Evolutionary conservation across 257 asterid species (phyloP).

Genomic region (Solanum stenotomum): DNA sequence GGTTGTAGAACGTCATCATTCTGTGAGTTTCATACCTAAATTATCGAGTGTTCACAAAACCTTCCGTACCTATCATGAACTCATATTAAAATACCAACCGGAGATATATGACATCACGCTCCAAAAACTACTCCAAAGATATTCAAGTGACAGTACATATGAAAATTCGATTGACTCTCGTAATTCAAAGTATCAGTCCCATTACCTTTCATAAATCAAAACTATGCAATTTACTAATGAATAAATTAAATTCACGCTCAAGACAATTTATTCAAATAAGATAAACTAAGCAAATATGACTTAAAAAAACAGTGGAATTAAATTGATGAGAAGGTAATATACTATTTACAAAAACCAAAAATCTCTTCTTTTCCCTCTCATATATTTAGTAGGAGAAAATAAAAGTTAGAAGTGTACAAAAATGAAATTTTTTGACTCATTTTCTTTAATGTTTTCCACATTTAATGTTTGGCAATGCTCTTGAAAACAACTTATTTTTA

Average conservation of each 20-base stretch:
- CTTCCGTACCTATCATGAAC: background rate
- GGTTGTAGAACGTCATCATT: too few species aligned
- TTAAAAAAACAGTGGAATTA: background rate
- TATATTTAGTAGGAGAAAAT: background rate
- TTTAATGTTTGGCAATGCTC: too few species aligned
- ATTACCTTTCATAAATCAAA: background rate
- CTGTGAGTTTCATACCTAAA: background rate
- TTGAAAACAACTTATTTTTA: too few species aligned
- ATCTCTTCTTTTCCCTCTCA: background rate
- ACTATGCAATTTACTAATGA: too few species aligned
- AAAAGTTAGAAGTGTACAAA: background rate
- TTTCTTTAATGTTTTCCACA: background rate
- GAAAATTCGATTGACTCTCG: background rate
- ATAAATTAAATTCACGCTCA: background rate
- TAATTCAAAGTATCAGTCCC: background rate
- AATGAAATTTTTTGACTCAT: too few species aligned
- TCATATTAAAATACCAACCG: background rate
- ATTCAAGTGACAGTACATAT: too few species aligned
- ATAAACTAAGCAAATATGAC: background rate
- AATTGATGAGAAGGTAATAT: background rate
- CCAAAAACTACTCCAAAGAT: too few species aligned
- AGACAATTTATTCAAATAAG: background rate
- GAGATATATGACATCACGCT: too few species aligned
- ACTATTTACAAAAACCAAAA: background rate
- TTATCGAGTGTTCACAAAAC: too few species aligned